phyloP scores from a whole-genome alignment of 2,329 filamentous ascomycete species.

The Paraphoma sp. region DNA sequence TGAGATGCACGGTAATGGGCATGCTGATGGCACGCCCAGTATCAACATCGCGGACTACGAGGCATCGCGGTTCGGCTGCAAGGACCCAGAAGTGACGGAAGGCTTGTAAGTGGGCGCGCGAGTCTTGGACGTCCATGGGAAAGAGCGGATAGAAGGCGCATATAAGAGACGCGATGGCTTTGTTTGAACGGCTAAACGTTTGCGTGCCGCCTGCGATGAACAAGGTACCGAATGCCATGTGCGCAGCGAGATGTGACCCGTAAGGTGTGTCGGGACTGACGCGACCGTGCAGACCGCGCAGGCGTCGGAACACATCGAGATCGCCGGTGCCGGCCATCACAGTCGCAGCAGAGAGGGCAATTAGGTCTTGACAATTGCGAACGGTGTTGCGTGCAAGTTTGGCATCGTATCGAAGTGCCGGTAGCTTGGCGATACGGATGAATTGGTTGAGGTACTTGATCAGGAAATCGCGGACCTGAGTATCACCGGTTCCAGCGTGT shows the following conservation, averaged over 20 bases:
- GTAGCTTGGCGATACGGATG: slow-evolving; percentile 75
- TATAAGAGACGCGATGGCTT: slow-evolving; percentile 84
- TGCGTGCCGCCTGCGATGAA: slow-evolving; percentile 93
- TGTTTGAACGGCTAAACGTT: slow-evolving; percentile 86
- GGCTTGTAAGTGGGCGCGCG: slow-evolving; percentile 91
- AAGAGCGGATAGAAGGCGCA: slow-evolving; percentile 95
- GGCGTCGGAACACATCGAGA: slow-evolving; percentile 79
- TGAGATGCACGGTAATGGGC: slow-evolving; percentile 71
- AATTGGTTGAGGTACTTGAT: slow-evolving; percentile 86
- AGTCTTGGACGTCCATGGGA: slow-evolving; percentile 87
- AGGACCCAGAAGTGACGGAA: slow-evolving; percentile 98
- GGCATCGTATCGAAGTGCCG: slow-evolving; percentile 75
- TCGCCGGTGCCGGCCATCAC: slow-evolving; percentile 98
- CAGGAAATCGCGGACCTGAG: slow-evolving; percentile 78
- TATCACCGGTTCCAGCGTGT: slow-evolving; percentile 60
- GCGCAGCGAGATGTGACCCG: slow-evolving; percentile 89
- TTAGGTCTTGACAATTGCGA: slow-evolving; percentile 87
- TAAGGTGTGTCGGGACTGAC: slow-evolving; percentile 86
- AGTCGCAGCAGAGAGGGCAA: slow-evolving; percentile 81
- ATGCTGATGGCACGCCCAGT: slow-evolving; percentile 80
- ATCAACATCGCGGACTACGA: slow-evolving; percentile 86
- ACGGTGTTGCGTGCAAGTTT: slow-evolving; percentile 83
- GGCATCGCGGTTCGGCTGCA: slow-evolving; percentile 85
- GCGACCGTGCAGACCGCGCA: slow-evolving; percentile 87
- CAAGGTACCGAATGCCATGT: slow-evolving; percentile 87